phyloP scores from a whole-genome alignment of 805 yeast species.

The Ogataea neopini region DNA sequence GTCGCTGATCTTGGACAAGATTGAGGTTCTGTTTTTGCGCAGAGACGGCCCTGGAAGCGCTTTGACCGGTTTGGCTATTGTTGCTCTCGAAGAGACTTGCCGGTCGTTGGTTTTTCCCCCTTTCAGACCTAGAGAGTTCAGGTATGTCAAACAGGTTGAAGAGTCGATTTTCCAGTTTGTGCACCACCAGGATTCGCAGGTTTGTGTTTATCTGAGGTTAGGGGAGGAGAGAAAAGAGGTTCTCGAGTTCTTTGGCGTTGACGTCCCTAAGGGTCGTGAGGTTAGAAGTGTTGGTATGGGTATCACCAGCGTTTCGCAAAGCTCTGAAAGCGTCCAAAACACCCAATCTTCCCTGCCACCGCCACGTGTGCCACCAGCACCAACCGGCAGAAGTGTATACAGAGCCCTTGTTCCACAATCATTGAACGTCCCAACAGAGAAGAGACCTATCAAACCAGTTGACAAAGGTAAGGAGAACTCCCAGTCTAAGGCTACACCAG shows the following conservation, averaged over 20 bases:
- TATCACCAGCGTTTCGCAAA: conserved; percentile 6
- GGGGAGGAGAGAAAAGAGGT: conserved; percentile 5
- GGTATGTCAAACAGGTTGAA: conserved; percentile 20
- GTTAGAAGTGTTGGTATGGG: conserved; percentile 13
- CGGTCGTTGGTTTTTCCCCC: conserved; percentile 38
- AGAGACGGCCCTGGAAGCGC: conserved; percentile 1
- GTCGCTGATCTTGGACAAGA: conserved; percentile 23
- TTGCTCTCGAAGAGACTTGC: conserved; percentile 32
- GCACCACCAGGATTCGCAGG: conserved; percentile 18
- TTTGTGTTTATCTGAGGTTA: conserved; percentile 20
- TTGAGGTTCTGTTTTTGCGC: conserved; percentile 21
- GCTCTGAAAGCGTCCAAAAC: too few species aligned
- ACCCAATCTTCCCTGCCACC: too few species aligned
- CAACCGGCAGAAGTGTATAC: not conserved
- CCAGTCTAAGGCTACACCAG: too few species aligned
- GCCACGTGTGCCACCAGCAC: not conserved
- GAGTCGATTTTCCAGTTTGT: conserved; percentile 20
- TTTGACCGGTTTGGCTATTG: conserved; percentile 27
- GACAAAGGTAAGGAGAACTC: too few species aligned
- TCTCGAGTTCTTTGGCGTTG: conserved; percentile 6
- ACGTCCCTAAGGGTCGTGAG: not conserved
- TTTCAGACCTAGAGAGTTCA: conserved; percentile 32
- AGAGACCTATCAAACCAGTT: not conserved
- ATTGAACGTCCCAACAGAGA: not conserved
- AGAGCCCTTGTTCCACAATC: conserved; percentile 2